These are phyloP conservation scores for Avena sativa DNA, from an alignment of 176 grass and related monocot species.

Conservation along the genomic window DNA sequence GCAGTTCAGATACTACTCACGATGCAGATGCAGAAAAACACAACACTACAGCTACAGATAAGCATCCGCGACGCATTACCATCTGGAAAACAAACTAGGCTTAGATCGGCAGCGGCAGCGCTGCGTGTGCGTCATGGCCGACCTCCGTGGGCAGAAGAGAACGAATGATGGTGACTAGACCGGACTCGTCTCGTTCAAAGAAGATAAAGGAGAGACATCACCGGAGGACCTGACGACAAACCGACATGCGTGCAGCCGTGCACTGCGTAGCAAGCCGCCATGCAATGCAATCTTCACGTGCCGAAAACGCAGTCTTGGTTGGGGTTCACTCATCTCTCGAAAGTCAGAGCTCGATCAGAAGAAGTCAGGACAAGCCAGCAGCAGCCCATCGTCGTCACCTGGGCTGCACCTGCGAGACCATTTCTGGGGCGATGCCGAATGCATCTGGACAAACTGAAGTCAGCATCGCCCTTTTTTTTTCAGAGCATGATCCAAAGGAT, in stretches of 20 bases:
- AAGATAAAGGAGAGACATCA: neutral
- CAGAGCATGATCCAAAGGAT: too few species aligned
- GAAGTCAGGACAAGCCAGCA: neutral
- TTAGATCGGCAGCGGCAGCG: neutral
- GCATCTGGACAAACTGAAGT: neutral
- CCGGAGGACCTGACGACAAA: neutral
- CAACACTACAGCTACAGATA: neutral
- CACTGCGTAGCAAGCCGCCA: too few species aligned
- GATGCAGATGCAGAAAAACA: neutral
- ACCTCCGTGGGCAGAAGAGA: neutral
- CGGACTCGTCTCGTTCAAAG: neutral
- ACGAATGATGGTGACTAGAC: neutral
- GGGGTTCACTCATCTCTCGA: too few species aligned
- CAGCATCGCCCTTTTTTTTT: neutral
- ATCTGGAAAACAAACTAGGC: neutral
- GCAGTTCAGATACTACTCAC: neutral
- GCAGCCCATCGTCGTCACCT: neutral
- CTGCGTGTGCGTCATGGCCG: neutral
- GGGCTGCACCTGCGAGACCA: neutral
- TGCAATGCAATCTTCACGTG: too few species aligned
- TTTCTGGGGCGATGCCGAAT: neutral
- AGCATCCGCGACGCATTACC: neutral
- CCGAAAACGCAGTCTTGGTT: too few species aligned
- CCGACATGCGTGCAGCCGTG: neutral
- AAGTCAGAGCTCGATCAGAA: neutral